Base-by-base conservation (phyloP, 306 rosid species). In the Citrullus mucosospermus region DNA sequence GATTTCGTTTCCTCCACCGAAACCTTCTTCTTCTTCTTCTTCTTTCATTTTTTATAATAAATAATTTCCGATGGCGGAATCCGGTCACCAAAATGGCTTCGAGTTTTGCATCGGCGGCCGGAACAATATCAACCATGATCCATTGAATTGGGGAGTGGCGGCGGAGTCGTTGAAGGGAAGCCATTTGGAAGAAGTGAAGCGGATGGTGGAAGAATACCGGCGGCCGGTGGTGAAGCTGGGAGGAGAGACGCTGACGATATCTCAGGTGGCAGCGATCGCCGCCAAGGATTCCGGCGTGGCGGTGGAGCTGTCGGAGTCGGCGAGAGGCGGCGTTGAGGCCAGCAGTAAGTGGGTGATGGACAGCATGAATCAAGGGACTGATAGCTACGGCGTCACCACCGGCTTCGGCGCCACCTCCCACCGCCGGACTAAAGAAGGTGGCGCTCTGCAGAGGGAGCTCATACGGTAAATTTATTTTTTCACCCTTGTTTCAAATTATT, bases 261-360 rank as follows among this genome's bases (percentile, higher is more conserved):
- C 93, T 0, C 97, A 90, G 83, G 97, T 93, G 62, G 98, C 98
- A 0, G 96, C 96, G 3, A 81, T 89, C 1, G 92, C 97, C 3
- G 14, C 85, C 4, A 79, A 65, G 9, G 92, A 85, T 77, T 48
- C 82, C 0, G 88, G 85, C 0, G 89, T 90, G 0, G 30, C 76
- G 74, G 97, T 93, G 36, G 93, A 93, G 86, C 91, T 91, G 0
- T 83, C 93, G 0, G 98, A 93, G 88, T 74, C 85, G 0, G 69
- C 93, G 0, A 81, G 97, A 78, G 91, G 88, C 0, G 91, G 93
- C 0, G 97, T 92, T 6, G 86, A 92, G 88, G 98, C 98, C 1
- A 93, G 98, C 78, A 90, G 97, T 22, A 92, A 93, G 18, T 93
- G 98, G 98, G 97, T 93, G 6, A 87, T 90, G 94, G 88, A 93